Evolutionary conservation across 2,329 filamentous ascomycete genomes (phyloP), one percentile per base, ranked within the genome.

Genomic region (Graphiopsis chlorocephala): DNA sequence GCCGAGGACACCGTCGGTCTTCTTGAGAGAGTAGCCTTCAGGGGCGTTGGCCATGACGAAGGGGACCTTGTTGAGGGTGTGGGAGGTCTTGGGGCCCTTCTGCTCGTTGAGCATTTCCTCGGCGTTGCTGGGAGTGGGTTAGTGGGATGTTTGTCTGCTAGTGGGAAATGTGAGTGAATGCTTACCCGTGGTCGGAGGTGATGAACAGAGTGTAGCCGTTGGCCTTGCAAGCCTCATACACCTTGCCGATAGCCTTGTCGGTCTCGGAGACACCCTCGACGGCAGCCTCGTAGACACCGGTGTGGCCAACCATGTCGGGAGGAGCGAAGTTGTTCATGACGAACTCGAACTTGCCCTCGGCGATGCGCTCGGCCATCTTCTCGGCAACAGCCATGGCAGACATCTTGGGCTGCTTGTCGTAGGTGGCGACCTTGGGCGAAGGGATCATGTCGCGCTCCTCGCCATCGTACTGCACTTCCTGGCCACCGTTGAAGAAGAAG

Each of bases 321-420:
- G 95, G 95, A 48, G 95, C 95, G 80, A 99, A 98, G 88, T 99
- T 99, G 88, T 98, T 97, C 95, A 99, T 99, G 79, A 99, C 85
- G 76, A 99, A 98, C 76, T 95, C 93, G 81, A 93, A 97, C 76
- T 91, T 88, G 75, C 90, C 87, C 79, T 96, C 92, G 28, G 79
- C 86, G 70, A 99, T 89, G 65, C 93, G 89, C 84, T 97, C 95
- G 78, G 83, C 87, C 66, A 97, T 90, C 83, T 96, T 94, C 74
- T 96, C 86, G 58, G 92, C 95, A 15, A 99, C 95, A 52, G 85
- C 90, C 72, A 89, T 91, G 70, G 93, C 94, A 74, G 92, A 96
- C 95, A 99, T 99, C 81, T 94, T 92, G 53, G 95, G 95, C 55
- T 96, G 89, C 73, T 91, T 85, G 79, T 99, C 95, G 80, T 99